Percentiles rank a stretch among this genome's conserved stretches.
Conservation (phyloP, 2,329 filamentous ascomycete species). For the Hypoxylon sp. region DNA sequence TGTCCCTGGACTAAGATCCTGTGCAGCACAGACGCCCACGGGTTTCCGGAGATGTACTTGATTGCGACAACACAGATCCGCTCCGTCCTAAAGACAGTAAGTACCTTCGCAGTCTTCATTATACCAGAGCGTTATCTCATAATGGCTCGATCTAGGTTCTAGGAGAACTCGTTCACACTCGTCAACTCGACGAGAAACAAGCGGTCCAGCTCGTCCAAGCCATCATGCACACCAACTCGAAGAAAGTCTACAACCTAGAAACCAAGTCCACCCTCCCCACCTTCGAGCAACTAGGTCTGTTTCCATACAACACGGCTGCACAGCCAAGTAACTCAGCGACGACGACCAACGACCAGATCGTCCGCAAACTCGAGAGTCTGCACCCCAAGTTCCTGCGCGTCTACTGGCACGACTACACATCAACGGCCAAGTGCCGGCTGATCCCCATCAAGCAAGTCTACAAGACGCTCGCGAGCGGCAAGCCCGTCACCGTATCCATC, state of each 20-base stretch:
- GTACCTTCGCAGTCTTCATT: conserved; percentile 41
- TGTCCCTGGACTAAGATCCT: conserved; percentile 80
- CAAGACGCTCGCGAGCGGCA: conserved; percentile 59
- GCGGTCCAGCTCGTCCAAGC: conserved; percentile 73
- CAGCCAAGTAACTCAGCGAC: conserved; percentile 48
- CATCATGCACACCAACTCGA: conserved; percentile 82
- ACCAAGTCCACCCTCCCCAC: conserved; percentile 54
- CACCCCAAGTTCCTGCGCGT: conserved; percentile 75
- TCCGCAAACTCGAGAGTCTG: conserved; percentile 51
- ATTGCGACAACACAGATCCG: conserved; percentile 79
- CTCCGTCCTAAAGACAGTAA: conserved; percentile 74
- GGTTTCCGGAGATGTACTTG: conserved; percentile 81
- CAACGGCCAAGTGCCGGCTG: conserved; percentile 73
- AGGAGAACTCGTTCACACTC: conserved; percentile 72
- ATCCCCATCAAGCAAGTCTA: conserved; percentile 71
- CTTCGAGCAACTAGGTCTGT: conserved; percentile 42
- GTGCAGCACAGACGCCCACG: conserved; percentile 85
- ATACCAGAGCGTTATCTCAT: background rate
- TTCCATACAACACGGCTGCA: conserved; percentile 38
- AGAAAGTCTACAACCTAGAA: conserved; percentile 75
- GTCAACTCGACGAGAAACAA: conserved; percentile 70
- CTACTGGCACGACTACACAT: conserved; percentile 84
- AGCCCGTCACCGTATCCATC: conserved; percentile 66
- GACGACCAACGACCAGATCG: conserved; percentile 46
- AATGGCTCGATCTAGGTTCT: conserved; percentile 65